Evolutionary conservation across 441 rosid genomes (phyloP), one percentile per base, ranked within the genome.

Genomic region (Euphorbia celastroides): DNA sequence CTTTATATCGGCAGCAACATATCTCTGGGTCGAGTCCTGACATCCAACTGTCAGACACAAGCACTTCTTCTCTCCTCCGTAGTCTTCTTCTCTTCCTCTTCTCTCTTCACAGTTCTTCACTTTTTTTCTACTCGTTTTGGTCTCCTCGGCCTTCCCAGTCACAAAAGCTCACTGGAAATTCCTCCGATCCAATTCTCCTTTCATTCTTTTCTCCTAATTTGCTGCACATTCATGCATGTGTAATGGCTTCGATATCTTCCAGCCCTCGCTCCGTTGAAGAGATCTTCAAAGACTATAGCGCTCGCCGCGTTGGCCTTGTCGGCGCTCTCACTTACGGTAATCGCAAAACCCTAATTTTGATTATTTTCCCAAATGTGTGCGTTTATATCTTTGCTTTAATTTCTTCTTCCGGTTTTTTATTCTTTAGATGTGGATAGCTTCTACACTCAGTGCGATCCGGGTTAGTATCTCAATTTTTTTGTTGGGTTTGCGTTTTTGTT

Each of bases 201-300:
- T 11, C 19, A 13, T 44, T 44, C 5, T 11, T 11, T 44, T 11
- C 22, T 0, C 17, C 20, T 26, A 27, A 57, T 57, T 57, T 1
- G 16, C 3, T 55, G 3, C 57, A 54, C 16, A 55, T 55, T 55
- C 26, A 57, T 57, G 60, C 60, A 60, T 67, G 60, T 66, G 61
- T 34, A 66, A 82, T 86, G 88, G 86, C 96, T 38, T 79, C 83
- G 23, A 80, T 77, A 62, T 78, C 89, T 19, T 83, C 92, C 27
- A 86, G 83, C 73, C 97, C 97, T 67, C 87, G 97, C 65, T 78
- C 89, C 28, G 92, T 90, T 5, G 97, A 93, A 82, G 98, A 87
- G 82, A 93, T 93, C 88, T 86, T 86, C 76, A 90, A 87, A 58
- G 98, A 93, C 79, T 87, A 74, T 72, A 70, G 48, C 66, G 77